Percentiles rank a stretch among this genome's conserved stretches.
phyloP scores from a whole-genome alignment of 768 basidiomycete species.

The Lentinula detonsa region DNA sequence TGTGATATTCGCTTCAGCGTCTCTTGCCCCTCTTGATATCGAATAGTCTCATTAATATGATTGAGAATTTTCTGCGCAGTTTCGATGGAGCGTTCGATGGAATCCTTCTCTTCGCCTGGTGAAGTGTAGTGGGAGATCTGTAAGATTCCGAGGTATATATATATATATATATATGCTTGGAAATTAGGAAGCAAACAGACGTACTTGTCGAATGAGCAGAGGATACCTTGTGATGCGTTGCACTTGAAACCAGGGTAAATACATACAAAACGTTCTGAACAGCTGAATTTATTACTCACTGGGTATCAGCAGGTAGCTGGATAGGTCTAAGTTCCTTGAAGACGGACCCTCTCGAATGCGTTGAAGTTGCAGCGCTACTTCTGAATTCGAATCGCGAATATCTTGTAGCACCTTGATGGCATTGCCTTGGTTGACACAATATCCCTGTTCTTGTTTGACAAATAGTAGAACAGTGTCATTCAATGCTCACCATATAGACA shows the following conservation, averaged over 20 bases:
- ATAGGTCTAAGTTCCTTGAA: slow-evolving; percentile 78
- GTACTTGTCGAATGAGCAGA: slow-evolving; percentile 73
- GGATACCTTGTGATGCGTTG: slow-evolving; percentile 96
- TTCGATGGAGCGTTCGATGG: slow-evolving; percentile 48
- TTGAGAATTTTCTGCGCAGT: slow-evolving; percentile 69
- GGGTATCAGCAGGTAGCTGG: slow-evolving; percentile 87
- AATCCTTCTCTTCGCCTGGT: slow-evolving; percentile 50
- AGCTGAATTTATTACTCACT: slow-evolving; percentile 43
- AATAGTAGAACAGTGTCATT: background rate
- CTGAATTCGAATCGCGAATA: slow-evolving; percentile 59
- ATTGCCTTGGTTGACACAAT: slow-evolving; percentile 83
- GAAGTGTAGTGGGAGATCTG: slow-evolving; percentile 81
- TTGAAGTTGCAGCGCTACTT: slow-evolving; percentile 66
- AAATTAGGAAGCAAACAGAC: slow-evolving; percentile 2
- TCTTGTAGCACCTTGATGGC: slow-evolving; percentile 76
- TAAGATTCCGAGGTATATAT: background rate
- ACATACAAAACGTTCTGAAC: background rate
- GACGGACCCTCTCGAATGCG: slow-evolving; percentile 70
- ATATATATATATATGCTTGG: no score
- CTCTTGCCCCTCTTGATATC: slow-evolving; percentile 76
- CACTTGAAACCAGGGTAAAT: slow-evolving; percentile 42
- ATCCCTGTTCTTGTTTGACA: slow-evolving; percentile 46
- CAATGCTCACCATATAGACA: slow-evolving; percentile 64
- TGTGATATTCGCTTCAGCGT: slow-evolving; percentile 71
- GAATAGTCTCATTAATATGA: slow-evolving; percentile 84